Conservation (phyloP, 176 grass and related monocot genomes). For the Hordeum vulgare region MorexV3_pseudomolecules_assembly NC_058520.1:179707146-179707645, state of each 20-base stretch:
- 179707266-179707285: not conserved
- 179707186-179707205: not conserved
- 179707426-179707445: not conserved
- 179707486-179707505: not conserved
- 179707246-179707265: not conserved
- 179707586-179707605: not conserved
- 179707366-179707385: not conserved
- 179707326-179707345: not conserved
- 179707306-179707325: not conserved
- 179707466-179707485: not conserved
- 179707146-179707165: slow-evolving; percentile 3
- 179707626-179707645: not conserved
- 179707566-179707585: not conserved
- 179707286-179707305: not conserved
- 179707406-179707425: not conserved
- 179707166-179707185: slow-evolving; percentile 12
- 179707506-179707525: not conserved
- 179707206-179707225: not conserved
- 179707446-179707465: not conserved
- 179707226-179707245: not conserved
- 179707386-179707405: not conserved
- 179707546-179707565: not conserved
- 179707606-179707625: not conserved
- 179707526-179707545: not conserved
- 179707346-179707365: not conserved